Conservation (phyloP, 108 stramenopile genomes). For the Pseudonitzschia pungens region DNA sequence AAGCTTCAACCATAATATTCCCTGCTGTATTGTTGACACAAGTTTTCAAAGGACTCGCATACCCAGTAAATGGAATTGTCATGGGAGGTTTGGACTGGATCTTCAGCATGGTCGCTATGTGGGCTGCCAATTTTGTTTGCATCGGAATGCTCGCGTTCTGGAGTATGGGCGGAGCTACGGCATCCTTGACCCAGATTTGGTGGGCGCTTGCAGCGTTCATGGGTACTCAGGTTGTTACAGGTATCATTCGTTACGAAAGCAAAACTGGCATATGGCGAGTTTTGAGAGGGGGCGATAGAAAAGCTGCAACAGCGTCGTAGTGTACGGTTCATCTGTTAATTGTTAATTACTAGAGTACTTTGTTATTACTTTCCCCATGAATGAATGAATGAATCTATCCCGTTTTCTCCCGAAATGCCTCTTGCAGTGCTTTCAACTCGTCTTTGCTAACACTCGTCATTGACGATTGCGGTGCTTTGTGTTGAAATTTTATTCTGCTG, state of each 20-base stretch:
- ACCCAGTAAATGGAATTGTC: constrained; percentile 90
- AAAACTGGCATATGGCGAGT: constrained; percentile 76
- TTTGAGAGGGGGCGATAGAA: constrained; percentile 30
- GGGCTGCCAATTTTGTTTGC: constrained; percentile 83
- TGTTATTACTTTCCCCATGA: background rate
- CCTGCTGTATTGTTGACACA: constrained; percentile 85
- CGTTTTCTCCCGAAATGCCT: background rate
- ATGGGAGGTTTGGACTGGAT: constrained; percentile 95
- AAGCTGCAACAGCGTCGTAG: constrained; percentile 3
- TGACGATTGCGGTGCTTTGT: constrained; percentile 21
- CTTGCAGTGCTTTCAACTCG: constrained; percentile 6
- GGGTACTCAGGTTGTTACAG: constrained; percentile 77
- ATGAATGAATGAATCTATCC: no score
- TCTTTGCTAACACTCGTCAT: background rate
- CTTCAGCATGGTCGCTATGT: constrained; percentile 86
- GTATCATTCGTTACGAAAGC: constrained; percentile 58
- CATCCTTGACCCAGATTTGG: constrained; percentile 75
- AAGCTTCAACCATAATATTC: constrained; percentile 71
- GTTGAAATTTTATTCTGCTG: constrained; percentile 42
- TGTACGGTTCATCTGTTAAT: background rate
- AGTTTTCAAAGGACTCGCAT: constrained; percentile 85
- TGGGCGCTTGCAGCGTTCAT: constrained; percentile 89
- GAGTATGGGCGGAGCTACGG: constrained; percentile 27
- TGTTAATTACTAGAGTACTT: background rate
- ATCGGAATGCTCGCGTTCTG: constrained; percentile 62